phyloP scores from a whole-genome alignment of 805 yeast genomes.

The Yarrowia sp. region DNA sequence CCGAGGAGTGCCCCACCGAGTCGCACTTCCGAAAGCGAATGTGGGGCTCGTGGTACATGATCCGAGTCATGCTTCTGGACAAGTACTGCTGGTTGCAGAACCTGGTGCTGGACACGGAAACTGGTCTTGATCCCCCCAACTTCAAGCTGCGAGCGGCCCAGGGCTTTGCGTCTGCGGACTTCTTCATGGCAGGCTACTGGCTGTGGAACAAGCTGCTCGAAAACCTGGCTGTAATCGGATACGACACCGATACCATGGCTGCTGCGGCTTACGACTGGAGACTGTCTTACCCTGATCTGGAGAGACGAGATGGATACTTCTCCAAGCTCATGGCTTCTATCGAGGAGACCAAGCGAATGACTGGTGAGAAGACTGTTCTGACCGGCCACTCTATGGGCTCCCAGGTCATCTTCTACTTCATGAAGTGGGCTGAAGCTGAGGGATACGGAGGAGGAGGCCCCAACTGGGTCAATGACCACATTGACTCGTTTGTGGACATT shows the following conservation, averaged over 20 bases:
- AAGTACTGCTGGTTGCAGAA: constrained; percentile 94
- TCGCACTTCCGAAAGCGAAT: constrained; percentile 87
- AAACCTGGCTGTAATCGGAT: constrained; percentile 91
- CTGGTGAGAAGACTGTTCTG: constrained; percentile 73
- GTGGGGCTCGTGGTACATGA: constrained; percentile 98
- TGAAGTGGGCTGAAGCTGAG: constrained; percentile 95
- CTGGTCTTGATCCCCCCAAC: constrained; percentile 91
- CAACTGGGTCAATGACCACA: constrained; percentile 83
- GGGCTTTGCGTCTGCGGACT: constrained; percentile 96
- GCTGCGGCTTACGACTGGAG: constrained; percentile 98
- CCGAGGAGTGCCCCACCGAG: constrained; percentile 80
- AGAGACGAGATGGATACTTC: constrained; percentile 85
- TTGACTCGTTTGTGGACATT: constrained; percentile 83
- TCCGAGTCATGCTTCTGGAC: constrained; percentile 88
- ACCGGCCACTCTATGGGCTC: constrained; percentile 97
- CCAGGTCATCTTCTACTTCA: constrained; percentile 83
- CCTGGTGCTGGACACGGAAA: constrained; percentile 83
- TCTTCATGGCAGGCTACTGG: constrained; percentile 97
- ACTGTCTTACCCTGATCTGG: constrained; percentile 85
- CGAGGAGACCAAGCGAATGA: constrained; percentile 61
- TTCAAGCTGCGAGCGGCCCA: constrained; percentile 86
- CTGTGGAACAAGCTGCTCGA: constrained; percentile 97
- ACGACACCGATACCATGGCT: constrained; percentile 87
- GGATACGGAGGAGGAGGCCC: constrained; percentile 94
- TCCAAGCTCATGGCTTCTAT: constrained; percentile 74